Conservation (phyloP, 1,139 yeast genomes). For the Scheffersomyces illinoinensis region DNA sequence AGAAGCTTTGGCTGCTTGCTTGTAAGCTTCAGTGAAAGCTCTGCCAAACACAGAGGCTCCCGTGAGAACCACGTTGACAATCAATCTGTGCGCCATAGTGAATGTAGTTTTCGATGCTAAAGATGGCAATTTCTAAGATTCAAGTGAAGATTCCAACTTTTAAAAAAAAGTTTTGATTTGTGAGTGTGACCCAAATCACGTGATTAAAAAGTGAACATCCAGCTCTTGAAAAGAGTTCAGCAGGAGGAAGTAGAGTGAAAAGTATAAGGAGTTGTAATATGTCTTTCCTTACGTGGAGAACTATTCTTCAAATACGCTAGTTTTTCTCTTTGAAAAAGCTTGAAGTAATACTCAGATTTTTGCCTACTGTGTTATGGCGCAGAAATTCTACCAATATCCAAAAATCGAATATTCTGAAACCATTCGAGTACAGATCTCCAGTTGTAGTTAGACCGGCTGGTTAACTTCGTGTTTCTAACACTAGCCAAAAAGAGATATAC, state of each 20-base stretch:
- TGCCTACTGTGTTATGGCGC: no score
- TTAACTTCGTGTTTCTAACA: neutral
- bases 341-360: no score
- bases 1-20: conserved; percentile 89
- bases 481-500: neutral
- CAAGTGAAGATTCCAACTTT: neutral
- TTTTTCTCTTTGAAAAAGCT: no score
- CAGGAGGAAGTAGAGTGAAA: neutral
- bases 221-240: no score
- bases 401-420: neutral
- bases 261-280: neutral
- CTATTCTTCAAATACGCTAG: no score
- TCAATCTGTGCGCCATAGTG: conserved; percentile 80
- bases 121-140: neutral
- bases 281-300: neutral
- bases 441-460: neutral
- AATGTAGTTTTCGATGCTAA: conserved; percentile 2
- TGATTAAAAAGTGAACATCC: neutral
- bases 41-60: conserved; percentile 96
- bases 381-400: neutral
- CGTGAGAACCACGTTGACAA: conserved; percentile 86
- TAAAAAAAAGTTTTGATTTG: neutral
- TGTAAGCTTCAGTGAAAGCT: conserved; percentile 96
- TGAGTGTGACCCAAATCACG: neutral
- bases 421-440: neutral